phyloP scores from a whole-genome alignment of 1,139 yeast species.

The Yamadazyma mexicana region DNA sequence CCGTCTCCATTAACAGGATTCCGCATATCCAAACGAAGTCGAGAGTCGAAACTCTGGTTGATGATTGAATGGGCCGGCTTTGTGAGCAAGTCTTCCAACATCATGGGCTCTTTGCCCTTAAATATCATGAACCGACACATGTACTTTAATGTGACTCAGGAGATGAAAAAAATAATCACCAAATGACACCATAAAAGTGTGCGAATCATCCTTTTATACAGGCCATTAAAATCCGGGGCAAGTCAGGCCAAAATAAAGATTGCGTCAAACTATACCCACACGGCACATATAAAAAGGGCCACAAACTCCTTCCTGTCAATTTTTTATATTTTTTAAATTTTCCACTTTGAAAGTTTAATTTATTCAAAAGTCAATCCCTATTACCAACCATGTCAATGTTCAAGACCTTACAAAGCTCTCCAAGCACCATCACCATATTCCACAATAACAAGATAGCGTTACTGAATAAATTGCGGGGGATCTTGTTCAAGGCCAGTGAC shows the following conservation, averaged over 20 bases:
- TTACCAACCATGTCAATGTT: conserved; percentile 18
- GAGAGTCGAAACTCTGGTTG: conserved; percentile 90
- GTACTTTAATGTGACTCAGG: conserved; percentile 3
- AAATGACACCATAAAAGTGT: too few species aligned
- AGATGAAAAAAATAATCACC: too few species aligned
- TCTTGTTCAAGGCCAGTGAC: conserved; percentile 32
- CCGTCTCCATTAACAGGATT: conserved; percentile 98
- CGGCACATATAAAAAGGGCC: conserved; percentile 2
- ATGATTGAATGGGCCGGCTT: conserved; percentile 96
- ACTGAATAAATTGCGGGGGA: conserved; percentile 31
- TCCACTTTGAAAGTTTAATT: too few species aligned
- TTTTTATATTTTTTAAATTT: neutral
- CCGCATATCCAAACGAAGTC: conserved; percentile 81
- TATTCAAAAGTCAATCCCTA: too few species aligned
- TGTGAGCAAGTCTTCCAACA: conserved; percentile 82
- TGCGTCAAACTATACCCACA: neutral
- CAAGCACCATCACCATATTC: conserved; percentile 45
- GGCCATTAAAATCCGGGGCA: conserved; percentile 9
- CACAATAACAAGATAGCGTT: conserved; percentile 39
- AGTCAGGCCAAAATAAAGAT: neutral
- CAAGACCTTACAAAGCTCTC: conserved; percentile 45
- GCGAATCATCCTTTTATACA: too few species aligned
- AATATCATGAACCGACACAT: conserved; percentile 55
- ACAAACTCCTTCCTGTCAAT: neutral
- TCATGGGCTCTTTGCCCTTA: conserved; percentile 69